Evolutionary conservation across 2,329 filamentous ascomycete genomes (phyloP).

Genomic region (Xylaria polymorpha): DNA sequence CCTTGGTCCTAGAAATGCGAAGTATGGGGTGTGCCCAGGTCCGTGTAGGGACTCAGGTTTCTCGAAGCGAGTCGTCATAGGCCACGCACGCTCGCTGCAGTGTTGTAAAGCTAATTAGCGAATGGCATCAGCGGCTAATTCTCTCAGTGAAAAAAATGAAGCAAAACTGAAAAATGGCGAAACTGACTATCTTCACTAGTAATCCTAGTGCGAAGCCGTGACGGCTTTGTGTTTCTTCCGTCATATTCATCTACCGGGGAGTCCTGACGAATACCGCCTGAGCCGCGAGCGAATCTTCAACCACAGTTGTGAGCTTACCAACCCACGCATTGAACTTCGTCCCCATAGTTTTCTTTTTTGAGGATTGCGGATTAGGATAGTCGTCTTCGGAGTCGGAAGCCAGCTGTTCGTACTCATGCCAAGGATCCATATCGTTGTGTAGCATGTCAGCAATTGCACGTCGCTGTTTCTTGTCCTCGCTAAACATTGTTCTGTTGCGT

Average conservation of each 20-base stretch:
- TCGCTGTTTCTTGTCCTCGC: not conserved
- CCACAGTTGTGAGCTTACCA: not conserved
- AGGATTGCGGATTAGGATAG: not conserved
- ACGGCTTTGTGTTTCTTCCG: not conserved
- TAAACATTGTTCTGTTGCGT: not conserved
- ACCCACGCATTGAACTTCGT: not conserved
- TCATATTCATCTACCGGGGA: not conserved
- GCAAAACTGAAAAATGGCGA: not conserved
- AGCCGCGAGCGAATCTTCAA: not conserved
- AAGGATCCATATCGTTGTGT: conserved; percentile 8
- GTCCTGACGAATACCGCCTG: not conserved
- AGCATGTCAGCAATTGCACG: not conserved
- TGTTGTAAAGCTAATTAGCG: not conserved
- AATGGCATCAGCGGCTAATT: not conserved
- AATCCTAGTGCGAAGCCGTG: not conserved
- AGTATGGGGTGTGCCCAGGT: not conserved
- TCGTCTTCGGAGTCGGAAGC: conserved; percentile 24
- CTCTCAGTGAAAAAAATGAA: not conserved
- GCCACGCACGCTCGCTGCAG: not conserved
- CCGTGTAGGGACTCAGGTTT: not conserved
- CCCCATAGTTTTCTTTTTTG: not conserved
- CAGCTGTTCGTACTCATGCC: conserved; percentile 23
- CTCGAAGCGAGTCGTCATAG: not conserved
- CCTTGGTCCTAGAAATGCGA: not conserved
- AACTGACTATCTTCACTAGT: not conserved